These are phyloP conservation scores for Neopestalotiopsis sp. DNA, from an alignment of 2,329 filamentous ascomycete species.

Conservation along the genomic window DNA sequence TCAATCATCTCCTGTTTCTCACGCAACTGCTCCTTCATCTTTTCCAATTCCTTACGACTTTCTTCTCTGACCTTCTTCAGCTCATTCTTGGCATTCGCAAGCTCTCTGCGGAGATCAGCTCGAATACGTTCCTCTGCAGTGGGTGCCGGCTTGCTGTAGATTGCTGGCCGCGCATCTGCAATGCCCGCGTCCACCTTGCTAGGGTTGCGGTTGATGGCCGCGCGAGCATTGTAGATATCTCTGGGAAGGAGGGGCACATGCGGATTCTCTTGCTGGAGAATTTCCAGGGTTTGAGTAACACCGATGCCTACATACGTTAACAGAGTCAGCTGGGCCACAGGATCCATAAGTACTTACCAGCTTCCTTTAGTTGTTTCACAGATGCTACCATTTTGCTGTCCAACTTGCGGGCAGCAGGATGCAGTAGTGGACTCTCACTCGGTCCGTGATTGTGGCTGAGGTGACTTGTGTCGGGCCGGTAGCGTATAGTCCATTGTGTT, in stretches of 20 bases:
- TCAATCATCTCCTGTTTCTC: conserved; percentile 68
- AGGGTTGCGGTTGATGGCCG: conserved; percentile 70
- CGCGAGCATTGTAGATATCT: conserved; percentile 72
- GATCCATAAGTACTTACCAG: conserved; percentile 53
- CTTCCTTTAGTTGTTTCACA: conserved; percentile 70
- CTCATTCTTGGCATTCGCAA: conserved; percentile 63
- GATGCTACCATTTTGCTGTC: conserved; percentile 72
- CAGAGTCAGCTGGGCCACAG: conserved; percentile 29
- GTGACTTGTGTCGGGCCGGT: conserved; percentile 64
- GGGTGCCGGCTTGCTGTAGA: conserved; percentile 70
- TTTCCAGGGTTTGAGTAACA: conserved; percentile 70
- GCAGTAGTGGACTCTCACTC: conserved; percentile 70
- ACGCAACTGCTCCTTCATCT: conserved; percentile 62
- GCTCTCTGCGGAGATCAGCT: conserved; percentile 64
- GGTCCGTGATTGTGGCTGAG: conserved; percentile 69
- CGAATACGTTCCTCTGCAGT: conserved; percentile 69
- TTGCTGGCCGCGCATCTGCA: conserved; percentile 66
- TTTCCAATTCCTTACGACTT: conserved; percentile 62
- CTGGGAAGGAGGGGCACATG: conserved; percentile 67
- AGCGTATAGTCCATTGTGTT: conserved; percentile 70
- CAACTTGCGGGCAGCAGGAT: conserved; percentile 69
- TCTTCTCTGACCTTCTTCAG: conserved; percentile 61
- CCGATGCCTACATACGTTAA: conserved; percentile 59
- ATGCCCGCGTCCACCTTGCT: conserved; percentile 64
- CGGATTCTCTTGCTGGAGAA: conserved; percentile 68